Percentiles rank a stretch among this genome's conserved stretches.
Evolutionary conservation across 768 basidiomycete species (phyloP).

Genomic region (Mycena latifolia): DNA sequence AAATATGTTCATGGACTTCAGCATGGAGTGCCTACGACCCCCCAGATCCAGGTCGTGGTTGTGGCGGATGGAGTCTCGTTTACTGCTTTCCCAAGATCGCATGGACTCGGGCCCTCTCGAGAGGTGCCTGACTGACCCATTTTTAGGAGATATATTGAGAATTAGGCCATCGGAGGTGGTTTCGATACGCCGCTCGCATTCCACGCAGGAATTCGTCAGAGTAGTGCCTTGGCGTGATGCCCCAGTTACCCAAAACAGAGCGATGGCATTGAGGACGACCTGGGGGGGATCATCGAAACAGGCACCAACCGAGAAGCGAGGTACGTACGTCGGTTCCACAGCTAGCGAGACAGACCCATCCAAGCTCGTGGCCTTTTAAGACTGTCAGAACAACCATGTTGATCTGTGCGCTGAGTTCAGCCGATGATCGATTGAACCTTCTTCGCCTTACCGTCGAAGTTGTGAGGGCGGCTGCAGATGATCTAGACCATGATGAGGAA

Average conservation of each 20-base stretch:
- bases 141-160: conserved; percentile 22
- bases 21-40: conserved; percentile 16
- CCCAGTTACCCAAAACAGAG: conserved; percentile 23
- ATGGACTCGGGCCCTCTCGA: conserved; percentile 21
- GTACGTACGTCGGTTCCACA: conserved; percentile 29
- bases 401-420: background rate
- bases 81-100: conserved; percentile 13
- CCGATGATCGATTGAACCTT: background rate
- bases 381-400: conserved; percentile 31
- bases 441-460: conserved; percentile 21
- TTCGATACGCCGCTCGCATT: conserved; percentile 19
- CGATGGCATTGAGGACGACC: conserved; percentile 22
- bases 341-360: conserved; percentile 26
- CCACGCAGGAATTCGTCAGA: conserved; percentile 3
- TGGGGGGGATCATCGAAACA: background rate
- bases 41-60: background rate
- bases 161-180: conserved; percentile 14
- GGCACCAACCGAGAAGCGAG: background rate
- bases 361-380: conserved; percentile 29
- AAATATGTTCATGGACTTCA: conserved; percentile 22
- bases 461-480: conserved; percentile 26
- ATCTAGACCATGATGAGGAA: conserved; percentile 6
- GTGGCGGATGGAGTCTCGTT: conserved; percentile 8
- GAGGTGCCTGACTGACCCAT: conserved; percentile 9
- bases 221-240: conserved; percentile 11